Percentiles rank a stretch among this genome's conserved stretches.
Evolutionary conservation across 805 yeast species (phyloP).

Genomic region (Priceomyces haplophilus): DNA sequence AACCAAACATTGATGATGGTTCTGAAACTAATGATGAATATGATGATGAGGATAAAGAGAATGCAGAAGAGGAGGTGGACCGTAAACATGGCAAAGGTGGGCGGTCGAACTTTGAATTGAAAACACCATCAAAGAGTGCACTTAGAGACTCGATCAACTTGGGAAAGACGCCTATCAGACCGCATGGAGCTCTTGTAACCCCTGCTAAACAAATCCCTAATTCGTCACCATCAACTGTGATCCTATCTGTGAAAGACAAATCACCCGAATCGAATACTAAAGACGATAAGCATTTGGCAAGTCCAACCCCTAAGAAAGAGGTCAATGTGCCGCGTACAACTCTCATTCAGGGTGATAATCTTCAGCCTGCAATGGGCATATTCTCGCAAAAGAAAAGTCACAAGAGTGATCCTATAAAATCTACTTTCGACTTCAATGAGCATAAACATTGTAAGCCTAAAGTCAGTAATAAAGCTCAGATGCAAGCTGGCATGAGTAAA

Average conservation of each 20-base stretch:
- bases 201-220: conserved; percentile 31
- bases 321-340: conserved; percentile 4
- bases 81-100: conserved; percentile 8
- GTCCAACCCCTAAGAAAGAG: conserved; percentile 39
- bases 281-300: conserved; percentile 22
- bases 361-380: conserved; percentile 37
- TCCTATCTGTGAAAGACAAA: conserved; percentile 31
- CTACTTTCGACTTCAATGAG: conserved; percentile 2
- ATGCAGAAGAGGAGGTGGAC: conserved; percentile 8
- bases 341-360: conserved; percentile 9
- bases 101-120: conserved; percentile 13
- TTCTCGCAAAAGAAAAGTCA: conserved; percentile 26
- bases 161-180: conserved; percentile 7
- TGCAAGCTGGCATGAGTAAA: conserved; percentile 42
- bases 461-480: conserved; percentile 21
- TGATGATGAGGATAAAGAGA: conserved; percentile 14
- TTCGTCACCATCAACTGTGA: conserved; percentile 44
- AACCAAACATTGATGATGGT: conserved; percentile 16
- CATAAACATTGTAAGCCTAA: conserved; percentile 1
- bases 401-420: conserved; percentile 3
- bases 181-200: conserved; percentile 20
- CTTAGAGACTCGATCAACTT: conserved; percentile 25
- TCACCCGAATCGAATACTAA: conserved; percentile 9
- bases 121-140: conserved; percentile 33
- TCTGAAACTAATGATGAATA: conserved; percentile 9